phyloP scores from a whole-genome alignment of 176 grass and related monocot genomes.

The Triticum aestivum region IWGSC_CS_RefSeq_v2.1 NC_057798.1:666935863-666936362 shows the following conservation, averaged over 20 bases:
- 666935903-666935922: slow-evolving; percentile 27
- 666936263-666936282: slow-evolving; percentile 20
- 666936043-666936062: slow-evolving; percentile 16
- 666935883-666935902: slow-evolving; percentile 10
- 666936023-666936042: slow-evolving; percentile 64
- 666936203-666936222: slow-evolving; percentile 4
- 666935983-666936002: slow-evolving; percentile 43
- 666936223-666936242: slow-evolving; percentile 33
- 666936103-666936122: slow-evolving; percentile 48
- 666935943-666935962: slow-evolving; percentile 60
- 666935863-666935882: slow-evolving; percentile 27
- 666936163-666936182: slow-evolving; percentile 40
- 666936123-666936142: slow-evolving; percentile 30
- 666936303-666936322: not conserved
- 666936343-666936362: slow-evolving; percentile 48
- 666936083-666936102: slow-evolving; percentile 47
- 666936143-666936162: slow-evolving; percentile 43
- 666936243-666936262: slow-evolving; percentile 18
- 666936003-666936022: slow-evolving; percentile 42
- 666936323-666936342: not conserved
- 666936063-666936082: slow-evolving; percentile 11
- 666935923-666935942: slow-evolving; percentile 49
- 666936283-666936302: slow-evolving; percentile 20
- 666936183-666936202: slow-evolving; percentile 38
- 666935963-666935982: slow-evolving; percentile 53